Evolutionary conservation across 768 basidiomycete species (phyloP).

Genomic region (Austroboletus festivus): DNA sequence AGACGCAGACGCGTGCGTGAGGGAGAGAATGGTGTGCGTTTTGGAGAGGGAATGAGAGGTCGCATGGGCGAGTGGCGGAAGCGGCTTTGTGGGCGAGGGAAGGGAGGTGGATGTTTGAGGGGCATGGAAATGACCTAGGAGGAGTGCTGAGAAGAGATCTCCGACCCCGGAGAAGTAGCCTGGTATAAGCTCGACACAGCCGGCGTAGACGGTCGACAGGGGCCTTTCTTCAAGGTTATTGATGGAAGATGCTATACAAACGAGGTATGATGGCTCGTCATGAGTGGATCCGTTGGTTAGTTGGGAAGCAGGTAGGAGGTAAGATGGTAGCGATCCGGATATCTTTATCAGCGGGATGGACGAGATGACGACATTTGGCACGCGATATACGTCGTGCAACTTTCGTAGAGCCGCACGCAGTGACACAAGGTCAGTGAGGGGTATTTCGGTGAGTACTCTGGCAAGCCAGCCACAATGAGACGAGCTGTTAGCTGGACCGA

Average conservation of each 20-base stretch:
- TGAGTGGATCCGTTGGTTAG: background rate
- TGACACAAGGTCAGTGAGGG: slow-evolving; percentile 63
- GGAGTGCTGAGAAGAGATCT: slow-evolving; percentile 92
- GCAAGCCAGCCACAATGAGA: background rate
- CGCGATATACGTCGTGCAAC: slow-evolving; percentile 71
- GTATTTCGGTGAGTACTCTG: slow-evolving; percentile 73
- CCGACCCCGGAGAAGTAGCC: slow-evolving; percentile 98
- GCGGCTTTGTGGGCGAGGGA: slow-evolving; percentile 5
- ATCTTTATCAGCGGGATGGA: slow-evolving; percentile 81
- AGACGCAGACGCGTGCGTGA: slow-evolving; percentile 58
- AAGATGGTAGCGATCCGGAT: slow-evolving; percentile 45
- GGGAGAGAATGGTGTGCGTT: slow-evolving; percentile 66
- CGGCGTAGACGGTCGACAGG: slow-evolving; percentile 56
- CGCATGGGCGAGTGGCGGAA: slow-evolving; percentile 36
- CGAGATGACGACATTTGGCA: slow-evolving; percentile 89
- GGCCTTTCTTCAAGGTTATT: slow-evolving; percentile 13
- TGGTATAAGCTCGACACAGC: slow-evolving; percentile 71
- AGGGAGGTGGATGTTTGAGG: background rate
- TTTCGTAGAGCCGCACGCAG: slow-evolving; percentile 65
- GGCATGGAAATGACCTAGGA: slow-evolving; percentile 72
- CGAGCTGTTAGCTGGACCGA: background rate
- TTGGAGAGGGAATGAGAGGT: slow-evolving; percentile 67
- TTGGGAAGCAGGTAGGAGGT: slow-evolving; percentile 33
- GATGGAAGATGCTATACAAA: slow-evolving; percentile 78
- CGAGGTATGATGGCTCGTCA: slow-evolving; percentile 47